phyloP scores from a whole-genome alignment of 352 stramenopile genomes.

The Halophytophthora batemanensis region DNA sequence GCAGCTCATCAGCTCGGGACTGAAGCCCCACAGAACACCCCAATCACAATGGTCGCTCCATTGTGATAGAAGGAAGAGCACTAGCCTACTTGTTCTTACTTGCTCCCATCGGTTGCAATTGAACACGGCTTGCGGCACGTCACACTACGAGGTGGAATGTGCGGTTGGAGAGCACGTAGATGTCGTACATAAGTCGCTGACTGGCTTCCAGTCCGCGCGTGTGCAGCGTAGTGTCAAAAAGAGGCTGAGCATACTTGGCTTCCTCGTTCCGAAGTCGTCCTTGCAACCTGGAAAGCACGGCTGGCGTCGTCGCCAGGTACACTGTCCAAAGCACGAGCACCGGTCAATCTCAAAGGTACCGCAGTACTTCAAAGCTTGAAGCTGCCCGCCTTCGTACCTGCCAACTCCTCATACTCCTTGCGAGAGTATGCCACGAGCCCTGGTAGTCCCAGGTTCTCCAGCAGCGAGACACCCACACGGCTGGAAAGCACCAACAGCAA shows the following conservation, averaged over 20 bases:
- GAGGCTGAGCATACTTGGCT: conserved; percentile 7
- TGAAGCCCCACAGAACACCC: no score
- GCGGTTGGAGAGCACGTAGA: conserved; percentile 1
- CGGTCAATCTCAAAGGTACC: neutral
- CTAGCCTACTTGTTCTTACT: neutral
- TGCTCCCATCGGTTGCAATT: neutral
- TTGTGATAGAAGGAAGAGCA: neutral
- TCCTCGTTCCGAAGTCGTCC: conserved; percentile 19
- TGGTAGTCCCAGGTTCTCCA: conserved; percentile 33
- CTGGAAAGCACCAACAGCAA: conserved; percentile 16
- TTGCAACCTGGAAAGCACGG: conserved; percentile 14
- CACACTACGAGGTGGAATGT: conserved; percentile 2
- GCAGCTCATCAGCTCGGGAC: neutral
- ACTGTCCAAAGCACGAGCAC: conserved; percentile 14
- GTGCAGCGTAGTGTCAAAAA: conserved; percentile 40
- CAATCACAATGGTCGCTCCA: neutral
- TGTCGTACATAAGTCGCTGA: conserved; percentile 16
- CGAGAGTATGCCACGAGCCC: conserved; percentile 38
- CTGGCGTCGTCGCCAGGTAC: conserved; percentile 24
- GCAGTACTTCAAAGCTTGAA: conserved; percentile 2
- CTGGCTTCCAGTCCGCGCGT: conserved; percentile 35
- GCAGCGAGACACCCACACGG: conserved; percentile 46
- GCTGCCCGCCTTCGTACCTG: conserved; percentile 20
- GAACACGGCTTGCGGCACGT: neutral
- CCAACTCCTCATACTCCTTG: conserved; percentile 52